A percentile compares a stretch with the other conserved stretches of the same genome.
phyloP scores from a whole-genome alignment of 805 yeast species.

The Ogataea methylovora region DNA sequence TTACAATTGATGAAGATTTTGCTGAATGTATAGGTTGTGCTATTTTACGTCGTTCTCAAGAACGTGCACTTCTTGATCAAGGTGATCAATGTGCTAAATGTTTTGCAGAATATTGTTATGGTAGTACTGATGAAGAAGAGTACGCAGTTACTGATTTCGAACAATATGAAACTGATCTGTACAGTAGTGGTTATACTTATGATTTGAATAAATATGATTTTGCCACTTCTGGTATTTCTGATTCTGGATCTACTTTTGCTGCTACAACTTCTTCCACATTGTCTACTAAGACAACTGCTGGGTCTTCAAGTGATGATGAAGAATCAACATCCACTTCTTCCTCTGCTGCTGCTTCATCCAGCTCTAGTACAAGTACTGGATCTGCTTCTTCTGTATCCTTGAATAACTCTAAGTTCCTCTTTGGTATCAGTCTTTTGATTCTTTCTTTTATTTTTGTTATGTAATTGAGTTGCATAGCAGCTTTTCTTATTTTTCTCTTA shows the following conservation, averaged over 20 bases:
- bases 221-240: neutral
- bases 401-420: too few species aligned
- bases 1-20: constrained; percentile 59
- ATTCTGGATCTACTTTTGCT: neutral
- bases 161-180: neutral
- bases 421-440: too few species aligned
- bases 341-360: neutral
- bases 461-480: too few species aligned
- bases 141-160: too few species aligned
- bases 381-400: neutral
- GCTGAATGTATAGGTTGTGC: constrained; percentile 77
- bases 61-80: constrained; percentile 48
- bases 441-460: too few species aligned
- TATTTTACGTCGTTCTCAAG: constrained; percentile 66
- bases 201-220: neutral
- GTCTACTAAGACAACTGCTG: neutral
- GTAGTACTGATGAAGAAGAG: neutral
- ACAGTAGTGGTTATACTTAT: too few species aligned
- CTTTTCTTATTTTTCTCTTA: too few species aligned
- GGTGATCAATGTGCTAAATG: constrained; percentile 60
- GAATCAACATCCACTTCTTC: neutral
- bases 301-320: neutral
- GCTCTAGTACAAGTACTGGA: neutral
- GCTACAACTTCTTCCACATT: neutral
- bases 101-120: constrained; percentile 59